Base-by-base conservation (phyloP, 2,329 filamentous ascomycete species). In the Aspergillus terreus region DNA sequence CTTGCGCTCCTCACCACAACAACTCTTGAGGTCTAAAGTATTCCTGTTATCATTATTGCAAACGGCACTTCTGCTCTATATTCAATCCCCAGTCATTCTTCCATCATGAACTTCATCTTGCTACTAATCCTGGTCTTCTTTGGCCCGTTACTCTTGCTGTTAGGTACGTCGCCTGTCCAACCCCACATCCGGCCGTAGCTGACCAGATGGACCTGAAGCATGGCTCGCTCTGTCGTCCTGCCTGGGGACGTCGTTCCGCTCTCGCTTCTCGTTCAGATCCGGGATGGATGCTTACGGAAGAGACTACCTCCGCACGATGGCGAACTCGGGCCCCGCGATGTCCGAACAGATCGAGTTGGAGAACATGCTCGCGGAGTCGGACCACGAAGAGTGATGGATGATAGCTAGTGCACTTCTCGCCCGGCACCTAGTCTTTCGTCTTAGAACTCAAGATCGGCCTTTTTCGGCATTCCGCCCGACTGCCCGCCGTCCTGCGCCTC, bases 401-500 rank as follows among this genome's bases (percentile, higher is more conserved):
- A 14, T 27, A 42, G 12, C 30, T 46, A 19, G 49, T n/a, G 19
- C 17, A 21, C 10, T 12, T 21, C 17, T 40, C 15, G 30, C 43
- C 58, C 43, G 56, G 38, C 49, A 49, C 38, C 10, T 25, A 9
- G 41, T 27, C 32, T 21, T 15, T 11, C 32, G 23, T 4, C 19
- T 51, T 79, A 90, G 63, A 95, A 95, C 47, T 94, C 88, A 46
- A 95, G 80, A 58, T 87, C 84, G 51, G 79, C 78, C 61, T 89
- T 90, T 47, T 78, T 80, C 2, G 79, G 77, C 58, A 80, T 80
- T 55, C 70, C 71, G 46, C 65, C 65, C 55, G 65, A 55, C 40
- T 63, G 69, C 51, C 71, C 71, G 11, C 72, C 75, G 52, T 79
- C 76, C 64, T 84, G 82, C 12, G 79, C 82, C 61, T 83, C 82